These are phyloP conservation scores for Pythium brachiatum DNA, from an alignment of 352 stramenopile species.

Conservation along the genomic window DNA sequence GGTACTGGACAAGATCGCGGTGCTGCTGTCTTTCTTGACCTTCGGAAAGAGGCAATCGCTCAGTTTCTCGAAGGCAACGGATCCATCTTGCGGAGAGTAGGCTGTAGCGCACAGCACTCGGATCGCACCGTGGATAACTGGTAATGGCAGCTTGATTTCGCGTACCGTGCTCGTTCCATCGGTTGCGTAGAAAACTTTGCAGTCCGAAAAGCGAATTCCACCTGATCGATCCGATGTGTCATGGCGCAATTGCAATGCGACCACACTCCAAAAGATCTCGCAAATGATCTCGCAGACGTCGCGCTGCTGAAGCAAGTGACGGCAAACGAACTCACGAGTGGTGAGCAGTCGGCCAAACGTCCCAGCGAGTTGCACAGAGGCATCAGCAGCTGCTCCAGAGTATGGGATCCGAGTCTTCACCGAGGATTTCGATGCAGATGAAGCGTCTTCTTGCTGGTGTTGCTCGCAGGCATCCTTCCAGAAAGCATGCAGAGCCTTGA, in stretches of 20 bases:
- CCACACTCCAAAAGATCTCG: constrained; percentile 71
- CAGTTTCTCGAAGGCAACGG: constrained; percentile 33
- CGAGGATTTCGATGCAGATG: neutral
- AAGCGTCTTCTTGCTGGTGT: neutral
- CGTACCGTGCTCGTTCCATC: constrained; percentile 58
- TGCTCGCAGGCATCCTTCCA: constrained; percentile 39
- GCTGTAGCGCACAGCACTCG: constrained; percentile 42
- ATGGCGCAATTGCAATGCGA: constrained; percentile 60
- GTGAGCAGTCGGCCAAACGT: constrained; percentile 69
- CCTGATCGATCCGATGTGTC: constrained; percentile 40
- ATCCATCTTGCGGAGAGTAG: neutral
- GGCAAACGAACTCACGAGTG: constrained; percentile 59
- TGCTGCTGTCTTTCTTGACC: constrained; percentile 35
- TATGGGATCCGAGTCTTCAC: constrained; percentile 7
- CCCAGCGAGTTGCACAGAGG: constrained; percentile 54
- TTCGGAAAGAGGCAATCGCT: constrained; percentile 67
- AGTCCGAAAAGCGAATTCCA: constrained; percentile 65
- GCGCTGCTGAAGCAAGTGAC: constrained; percentile 55
- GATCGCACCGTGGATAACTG: constrained; percentile 69
- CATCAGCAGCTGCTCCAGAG: constrained; percentile 37
- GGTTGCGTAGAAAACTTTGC: constrained; percentile 77
- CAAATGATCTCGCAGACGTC: constrained; percentile 58
- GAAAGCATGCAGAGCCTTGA: constrained; percentile 67
- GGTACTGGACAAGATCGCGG: constrained; percentile 56
- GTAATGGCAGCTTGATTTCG: constrained; percentile 74